Conservation (phyloP, 495 filamentous ascomycete species). For the Cetradonia linearis region DNA sequence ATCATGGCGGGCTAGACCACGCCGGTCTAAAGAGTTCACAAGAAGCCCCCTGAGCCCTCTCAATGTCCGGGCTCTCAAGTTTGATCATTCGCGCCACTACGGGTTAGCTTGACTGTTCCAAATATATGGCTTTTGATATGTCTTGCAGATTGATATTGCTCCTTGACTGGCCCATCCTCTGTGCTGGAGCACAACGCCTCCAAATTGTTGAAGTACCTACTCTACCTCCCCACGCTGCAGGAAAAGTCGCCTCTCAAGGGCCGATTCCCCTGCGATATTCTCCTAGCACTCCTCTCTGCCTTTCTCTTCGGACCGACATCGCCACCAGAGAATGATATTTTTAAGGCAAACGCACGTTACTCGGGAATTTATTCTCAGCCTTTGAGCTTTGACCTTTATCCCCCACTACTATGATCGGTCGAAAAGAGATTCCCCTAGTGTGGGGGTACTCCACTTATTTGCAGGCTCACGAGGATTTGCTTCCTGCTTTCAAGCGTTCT, state of each 20-base stretch:
- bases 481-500: neutral
- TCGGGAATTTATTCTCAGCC: slow-evolving; percentile 11
- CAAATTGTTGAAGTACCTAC: neutral
- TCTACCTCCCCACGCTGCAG: neutral
- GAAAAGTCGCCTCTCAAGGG: neutral
- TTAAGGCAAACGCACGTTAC: slow-evolving; percentile 2
- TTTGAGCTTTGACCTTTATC: slow-evolving; percentile 11
- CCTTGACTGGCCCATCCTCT: neutral
- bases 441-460: slow-evolving; percentile 7
- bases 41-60: neutral
- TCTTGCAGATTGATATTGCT: slow-evolving; percentile 7
- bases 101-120: slow-evolving; percentile 4
- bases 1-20: slow-evolving; percentile 4
- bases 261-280: slow-evolving; percentile 1
- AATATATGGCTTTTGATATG: neutral
- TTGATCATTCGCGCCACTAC: neutral
- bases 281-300: neutral
- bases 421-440: slow-evolving; percentile 7
- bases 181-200: neutral
- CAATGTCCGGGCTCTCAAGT: neutral
- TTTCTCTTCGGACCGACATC: slow-evolving; percentile 2
- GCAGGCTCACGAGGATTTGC: neutral
- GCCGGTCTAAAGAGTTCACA: neutral
- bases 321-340: neutral
- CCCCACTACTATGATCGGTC: neutral